Percentiles rank a stretch among this genome's conserved stretches.
These are phyloP conservation scores for Sphagnurus paluster DNA, from an alignment of 1,284 basidiomycete species.

Conservation along the genomic window DNA sequence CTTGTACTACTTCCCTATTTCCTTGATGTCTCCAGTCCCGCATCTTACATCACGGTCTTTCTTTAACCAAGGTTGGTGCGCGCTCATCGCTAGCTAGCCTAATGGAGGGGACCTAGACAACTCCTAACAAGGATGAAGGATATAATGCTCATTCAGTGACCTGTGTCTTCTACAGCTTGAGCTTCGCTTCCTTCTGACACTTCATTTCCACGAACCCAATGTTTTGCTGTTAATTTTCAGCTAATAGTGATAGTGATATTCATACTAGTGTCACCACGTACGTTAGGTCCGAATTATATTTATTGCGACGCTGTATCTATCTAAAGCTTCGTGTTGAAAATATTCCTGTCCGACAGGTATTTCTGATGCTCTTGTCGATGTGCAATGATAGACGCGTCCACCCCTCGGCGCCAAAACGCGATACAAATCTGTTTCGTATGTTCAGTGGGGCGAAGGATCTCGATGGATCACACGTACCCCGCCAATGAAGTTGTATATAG, in stretches of 20 bases:
- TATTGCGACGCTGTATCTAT: too few relatives aligned
- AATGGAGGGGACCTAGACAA: slow-evolving; percentile 80
- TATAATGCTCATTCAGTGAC: slow-evolving; percentile 64
- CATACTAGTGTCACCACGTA: too few relatives aligned
- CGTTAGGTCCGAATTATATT: too few relatives aligned
- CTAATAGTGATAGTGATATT: too few relatives aligned
- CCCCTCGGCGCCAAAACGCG: slow-evolving; percentile 51
- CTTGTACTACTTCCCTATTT: slow-evolving; percentile 10
- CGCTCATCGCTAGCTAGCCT: slow-evolving; percentile 47
- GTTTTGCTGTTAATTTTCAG: too few relatives aligned
- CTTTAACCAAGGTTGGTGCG: slow-evolving; percentile 67
- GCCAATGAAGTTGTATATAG: slow-evolving; percentile 39
- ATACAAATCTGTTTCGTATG: slow-evolving; percentile 39
- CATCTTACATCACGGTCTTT: slow-evolving; percentile 63
- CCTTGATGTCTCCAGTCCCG: slow-evolving; percentile 25
- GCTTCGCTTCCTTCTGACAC: slow-evolving; percentile 76
- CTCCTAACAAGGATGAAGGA: slow-evolving; percentile 45
- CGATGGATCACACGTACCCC: slow-evolving; percentile 33
- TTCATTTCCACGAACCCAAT: too few relatives aligned
- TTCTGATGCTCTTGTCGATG: slow-evolving; percentile 49
- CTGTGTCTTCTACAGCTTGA: slow-evolving; percentile 29
- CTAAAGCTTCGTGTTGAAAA: slow-evolving; percentile 24
- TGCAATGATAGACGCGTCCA: slow-evolving; percentile 45
- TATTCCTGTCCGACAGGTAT: slow-evolving; percentile 39
- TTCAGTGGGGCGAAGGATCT: background rate